Evolutionary conservation across 2,329 filamentous ascomycete genomes (phyloP).

Genomic region (Boeremia lycopersici): DNA sequence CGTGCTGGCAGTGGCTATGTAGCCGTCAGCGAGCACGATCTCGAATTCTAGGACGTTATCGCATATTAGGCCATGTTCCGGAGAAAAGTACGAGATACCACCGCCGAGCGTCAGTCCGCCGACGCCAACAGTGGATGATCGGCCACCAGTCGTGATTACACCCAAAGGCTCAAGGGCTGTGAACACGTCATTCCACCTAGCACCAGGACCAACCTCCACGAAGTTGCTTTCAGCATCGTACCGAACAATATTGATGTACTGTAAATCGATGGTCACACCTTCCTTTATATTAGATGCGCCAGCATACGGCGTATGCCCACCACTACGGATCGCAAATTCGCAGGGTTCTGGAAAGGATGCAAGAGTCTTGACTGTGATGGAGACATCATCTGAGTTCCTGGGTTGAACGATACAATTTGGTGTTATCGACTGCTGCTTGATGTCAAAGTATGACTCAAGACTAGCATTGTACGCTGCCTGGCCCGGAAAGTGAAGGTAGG

Average conservation of each 20-base stretch:
- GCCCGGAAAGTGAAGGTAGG: slow-evolving; percentile 20
- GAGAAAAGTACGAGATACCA: slow-evolving; percentile 39
- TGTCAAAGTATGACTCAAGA: slow-evolving; percentile 27
- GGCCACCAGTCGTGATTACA: slow-evolving; percentile 32
- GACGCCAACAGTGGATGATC: slow-evolving; percentile 32
- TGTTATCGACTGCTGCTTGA: slow-evolving; percentile 27
- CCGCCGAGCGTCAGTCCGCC: slow-evolving; percentile 35
- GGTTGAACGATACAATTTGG: slow-evolving; percentile 36
- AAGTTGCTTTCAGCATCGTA: slow-evolving; percentile 23
- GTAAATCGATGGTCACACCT: slow-evolving; percentile 37
- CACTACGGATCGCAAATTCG: slow-evolving; percentile 34
- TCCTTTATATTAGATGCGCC: slow-evolving; percentile 37
- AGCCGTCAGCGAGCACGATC: slow-evolving; percentile 42
- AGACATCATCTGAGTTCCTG: slow-evolving; percentile 22
- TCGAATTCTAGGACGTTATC: slow-evolving; percentile 43
- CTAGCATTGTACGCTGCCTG: slow-evolving; percentile 22
- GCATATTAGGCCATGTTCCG: slow-evolving; percentile 34
- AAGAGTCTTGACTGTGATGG: slow-evolving; percentile 25
- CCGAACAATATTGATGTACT: slow-evolving; percentile 24
- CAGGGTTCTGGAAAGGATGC: slow-evolving; percentile 7
- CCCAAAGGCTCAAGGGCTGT: slow-evolving; percentile 28
- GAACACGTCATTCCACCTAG: slow-evolving; percentile 36
- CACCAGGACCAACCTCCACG: slow-evolving; percentile 32
- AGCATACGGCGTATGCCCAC: slow-evolving; percentile 31
- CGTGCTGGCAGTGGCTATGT: slow-evolving; percentile 28